phyloP scores from a whole-genome alignment of 306 rosid species.

The Cyamopsis tetragonoloba region DNA sequence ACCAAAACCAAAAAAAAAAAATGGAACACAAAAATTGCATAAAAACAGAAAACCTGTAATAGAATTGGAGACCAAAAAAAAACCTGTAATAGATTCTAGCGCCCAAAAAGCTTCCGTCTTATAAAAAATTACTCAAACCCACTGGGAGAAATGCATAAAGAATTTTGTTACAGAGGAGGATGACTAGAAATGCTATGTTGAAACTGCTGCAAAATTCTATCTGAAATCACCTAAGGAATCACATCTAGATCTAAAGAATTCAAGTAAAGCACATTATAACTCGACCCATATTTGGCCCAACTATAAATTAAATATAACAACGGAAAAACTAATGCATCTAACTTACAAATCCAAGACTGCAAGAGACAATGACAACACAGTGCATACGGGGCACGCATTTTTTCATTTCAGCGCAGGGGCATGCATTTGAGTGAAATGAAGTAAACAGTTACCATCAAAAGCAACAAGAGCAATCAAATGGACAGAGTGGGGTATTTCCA shows the following conservation, averaged over 20 bases:
- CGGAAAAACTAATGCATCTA: neutral
- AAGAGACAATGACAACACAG: constrained; percentile 1
- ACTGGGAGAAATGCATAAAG: neutral
- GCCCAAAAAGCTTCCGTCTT: neutral
- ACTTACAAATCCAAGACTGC: constrained; percentile 5
- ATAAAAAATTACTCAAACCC: neutral
- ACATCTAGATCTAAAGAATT: constrained; percentile 6
- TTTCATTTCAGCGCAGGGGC: too few species aligned
- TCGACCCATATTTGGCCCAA: neutral
- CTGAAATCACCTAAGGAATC: neutral
- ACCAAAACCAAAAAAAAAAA: too few species aligned
- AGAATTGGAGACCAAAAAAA: too few species aligned
- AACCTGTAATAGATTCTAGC: neutral
- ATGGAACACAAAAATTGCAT: neutral
- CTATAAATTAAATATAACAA: neutral
- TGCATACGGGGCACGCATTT: too few species aligned
- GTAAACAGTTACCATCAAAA: constrained; percentile 37
- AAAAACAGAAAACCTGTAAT: neutral
- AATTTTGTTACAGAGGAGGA: constrained; percentile 6
- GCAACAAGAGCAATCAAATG: constrained; percentile 89
- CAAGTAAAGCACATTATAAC: neutral
- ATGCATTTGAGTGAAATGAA: neutral
- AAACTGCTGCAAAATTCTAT: neutral
- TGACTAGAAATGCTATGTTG: neutral
- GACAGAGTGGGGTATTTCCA: constrained; percentile 74